Evolutionary conservation across 495 filamentous ascomycete species (phyloP), one percentile per base, ranked within the genome.

Genomic region (Pyrenula massariospora): DNA sequence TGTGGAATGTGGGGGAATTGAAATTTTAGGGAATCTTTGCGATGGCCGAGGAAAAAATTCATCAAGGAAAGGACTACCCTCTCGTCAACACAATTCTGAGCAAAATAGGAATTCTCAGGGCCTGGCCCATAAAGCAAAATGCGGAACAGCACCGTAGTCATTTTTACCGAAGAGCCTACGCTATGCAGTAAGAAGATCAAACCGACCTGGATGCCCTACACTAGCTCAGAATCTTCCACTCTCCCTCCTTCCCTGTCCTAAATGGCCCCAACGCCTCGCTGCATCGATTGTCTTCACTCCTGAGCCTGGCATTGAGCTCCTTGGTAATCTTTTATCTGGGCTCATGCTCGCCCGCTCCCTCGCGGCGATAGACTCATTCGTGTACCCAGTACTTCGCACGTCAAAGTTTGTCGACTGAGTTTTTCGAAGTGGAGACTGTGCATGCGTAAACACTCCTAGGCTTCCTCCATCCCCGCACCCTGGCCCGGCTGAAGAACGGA

Each of bases 391-490:
- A 19, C 70, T 56, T 22, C 71, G 63, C 22, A 68, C 70, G 1
- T 71, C 68, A 52, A 77, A 69, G n/a, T 71, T 67, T 15, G 72
- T 68, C 12, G 77, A 74, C 20, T 70, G 66, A 20, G 74, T 73
- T 52, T 91, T 92, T 58, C 87, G 82, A 24, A 94, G 71, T 12
- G 89, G 89, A 11, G 87, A 91, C 54, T 86, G 85, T n/a, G 84
- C 80, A 66, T 94, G 87, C 1, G 81, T 82, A 70, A 81, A 91
- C 3, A 92, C 75, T 8, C 89, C 89, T 24, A 95, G 72, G 65
- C 81, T 92, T 12, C 91, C 91, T 48, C 91, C 90, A 62, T 87
- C 83, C 2, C 84, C 78, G 11, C 68, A 69, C 23, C 66, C 65
- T 1, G 68, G 65, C 10, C 68, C 62, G 2, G 68, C 65, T 24